Conservation (phyloP, 2,329 filamentous ascomycete genomes). For the Colletotrichum kahawae region DNA sequence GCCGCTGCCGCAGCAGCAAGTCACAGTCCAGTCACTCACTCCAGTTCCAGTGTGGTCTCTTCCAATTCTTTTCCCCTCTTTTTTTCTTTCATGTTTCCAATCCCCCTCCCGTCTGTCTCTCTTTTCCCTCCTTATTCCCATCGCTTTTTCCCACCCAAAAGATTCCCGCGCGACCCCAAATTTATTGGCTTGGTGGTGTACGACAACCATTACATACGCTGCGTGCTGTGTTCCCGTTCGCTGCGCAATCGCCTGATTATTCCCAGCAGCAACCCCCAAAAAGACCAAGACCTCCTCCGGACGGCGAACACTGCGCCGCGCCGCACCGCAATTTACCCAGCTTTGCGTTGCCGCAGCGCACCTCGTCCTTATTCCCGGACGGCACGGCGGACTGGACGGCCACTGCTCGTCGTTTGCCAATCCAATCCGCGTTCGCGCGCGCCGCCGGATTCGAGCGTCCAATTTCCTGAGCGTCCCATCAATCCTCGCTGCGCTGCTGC, state of each 20-base stretch:
- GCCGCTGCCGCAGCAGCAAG: not conserved
- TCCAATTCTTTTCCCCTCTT: not conserved
- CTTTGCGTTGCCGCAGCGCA: not conserved
- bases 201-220: not conserved
- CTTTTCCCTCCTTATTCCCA: constrained; percentile 10
- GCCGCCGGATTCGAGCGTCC: not conserved
- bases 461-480: not conserved
- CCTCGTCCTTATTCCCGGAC: constrained; percentile 12
- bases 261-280: constrained; percentile 13
- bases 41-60: not conserved
- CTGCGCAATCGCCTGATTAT: constrained; percentile 22
- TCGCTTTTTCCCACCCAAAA: not conserved
- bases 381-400: not conserved
- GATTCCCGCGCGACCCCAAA: not conserved
- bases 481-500: not conserved
- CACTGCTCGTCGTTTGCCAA: not conserved
- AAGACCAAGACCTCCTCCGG: not conserved
- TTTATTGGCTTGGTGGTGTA: not conserved
- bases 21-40: not conserved
- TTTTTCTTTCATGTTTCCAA: not conserved
- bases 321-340: not conserved
- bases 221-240: not conserved
- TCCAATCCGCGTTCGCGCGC: not conserved
- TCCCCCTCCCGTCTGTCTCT: not conserved
- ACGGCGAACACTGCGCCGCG: not conserved